Evolutionary conservation across 1,139 yeast genomes (phyloP).

Genomic region (Taiozyma sp.): DNA sequence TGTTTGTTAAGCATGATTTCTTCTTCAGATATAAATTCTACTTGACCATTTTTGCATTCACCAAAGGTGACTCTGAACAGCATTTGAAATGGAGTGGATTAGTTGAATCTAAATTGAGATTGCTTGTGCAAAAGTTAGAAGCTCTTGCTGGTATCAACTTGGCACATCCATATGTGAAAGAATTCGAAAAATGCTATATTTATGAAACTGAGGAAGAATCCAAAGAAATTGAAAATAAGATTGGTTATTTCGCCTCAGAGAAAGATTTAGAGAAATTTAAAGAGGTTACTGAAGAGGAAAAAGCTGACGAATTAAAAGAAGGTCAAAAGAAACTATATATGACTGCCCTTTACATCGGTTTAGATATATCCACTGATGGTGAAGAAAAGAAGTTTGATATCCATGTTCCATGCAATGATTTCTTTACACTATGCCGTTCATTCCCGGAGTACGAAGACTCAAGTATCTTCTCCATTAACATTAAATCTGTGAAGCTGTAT

Average conservation of each 20-base stretch:
- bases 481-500: constrained; percentile 72
- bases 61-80: constrained; percentile 66
- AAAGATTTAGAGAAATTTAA: constrained; percentile 28
- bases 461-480: constrained; percentile 51
- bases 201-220: constrained; percentile 51
- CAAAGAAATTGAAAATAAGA: constrained; percentile 46
- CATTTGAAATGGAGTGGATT: constrained; percentile 89
- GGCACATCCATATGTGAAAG: constrained; percentile 89
- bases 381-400: constrained; percentile 71
- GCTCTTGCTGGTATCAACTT: constrained; percentile 62
- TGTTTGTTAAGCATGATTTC: constrained; percentile 74
- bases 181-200: constrained; percentile 53
- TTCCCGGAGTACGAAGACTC: constrained; percentile 63
- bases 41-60: constrained; percentile 73
- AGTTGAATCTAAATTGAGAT: constrained; percentile 82
- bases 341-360: constrained; percentile 76
- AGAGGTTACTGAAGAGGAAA: constrained; percentile 30
- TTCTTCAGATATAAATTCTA: constrained; percentile 83
- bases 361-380: constrained; percentile 45
- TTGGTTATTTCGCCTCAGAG: constrained; percentile 47
- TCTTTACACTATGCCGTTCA: constrained; percentile 69
- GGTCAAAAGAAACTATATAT: constrained; percentile 46
- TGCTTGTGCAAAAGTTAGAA: constrained; percentile 79
- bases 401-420: constrained; percentile 88
- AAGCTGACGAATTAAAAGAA: constrained; percentile 23